Conservation (phyloP, 805 yeast genomes). For the Kuraishia floccosa region DNA sequence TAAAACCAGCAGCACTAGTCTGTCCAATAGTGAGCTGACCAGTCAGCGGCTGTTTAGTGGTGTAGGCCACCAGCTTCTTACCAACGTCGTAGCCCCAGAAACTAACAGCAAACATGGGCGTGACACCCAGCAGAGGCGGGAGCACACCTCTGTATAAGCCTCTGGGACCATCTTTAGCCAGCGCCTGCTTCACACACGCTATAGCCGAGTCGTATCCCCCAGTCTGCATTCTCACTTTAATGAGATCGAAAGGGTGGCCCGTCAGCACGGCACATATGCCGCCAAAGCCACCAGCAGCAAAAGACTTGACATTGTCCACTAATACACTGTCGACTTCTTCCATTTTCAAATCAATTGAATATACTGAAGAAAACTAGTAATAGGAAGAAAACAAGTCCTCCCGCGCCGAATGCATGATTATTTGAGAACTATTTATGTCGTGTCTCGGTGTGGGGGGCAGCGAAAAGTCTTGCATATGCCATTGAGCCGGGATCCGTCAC, state of each 20-base stretch:
- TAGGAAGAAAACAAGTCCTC: too few species aligned
- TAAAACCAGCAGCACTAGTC: slow-evolving; percentile 85
- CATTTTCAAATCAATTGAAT: too few species aligned
- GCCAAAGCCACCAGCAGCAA: slow-evolving; percentile 92
- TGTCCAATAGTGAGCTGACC: slow-evolving; percentile 49
- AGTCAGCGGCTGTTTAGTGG: slow-evolving; percentile 20
- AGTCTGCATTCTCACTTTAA: slow-evolving; percentile 87
- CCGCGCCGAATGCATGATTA: too few species aligned
- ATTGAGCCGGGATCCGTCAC: too few species aligned
- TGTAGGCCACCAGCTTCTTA: slow-evolving; percentile 52
- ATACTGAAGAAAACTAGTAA: too few species aligned
- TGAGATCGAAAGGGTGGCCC: slow-evolving; percentile 93
- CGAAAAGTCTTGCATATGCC: too few species aligned
- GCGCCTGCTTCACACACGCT: slow-evolving; percentile 58
- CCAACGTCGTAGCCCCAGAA: slow-evolving; percentile 98
- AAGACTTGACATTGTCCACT: slow-evolving; percentile 75
- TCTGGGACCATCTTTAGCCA: slow-evolving; percentile 59
- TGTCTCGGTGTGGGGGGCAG: too few species aligned
- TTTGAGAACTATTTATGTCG: too few species aligned
- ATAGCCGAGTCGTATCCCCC: slow-evolving; percentile 51
- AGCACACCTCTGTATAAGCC: slow-evolving; percentile 92
- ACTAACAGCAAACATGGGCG: slow-evolving; percentile 97
- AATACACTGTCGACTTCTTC: slow-evolving; percentile 23
- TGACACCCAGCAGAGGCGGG: slow-evolving; percentile 92
- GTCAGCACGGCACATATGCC: slow-evolving; percentile 92